These are phyloP conservation scores for Pholiota microspora DNA, from an alignment of 768 basidiomycete species.

Conservation along the genomic window DNA sequence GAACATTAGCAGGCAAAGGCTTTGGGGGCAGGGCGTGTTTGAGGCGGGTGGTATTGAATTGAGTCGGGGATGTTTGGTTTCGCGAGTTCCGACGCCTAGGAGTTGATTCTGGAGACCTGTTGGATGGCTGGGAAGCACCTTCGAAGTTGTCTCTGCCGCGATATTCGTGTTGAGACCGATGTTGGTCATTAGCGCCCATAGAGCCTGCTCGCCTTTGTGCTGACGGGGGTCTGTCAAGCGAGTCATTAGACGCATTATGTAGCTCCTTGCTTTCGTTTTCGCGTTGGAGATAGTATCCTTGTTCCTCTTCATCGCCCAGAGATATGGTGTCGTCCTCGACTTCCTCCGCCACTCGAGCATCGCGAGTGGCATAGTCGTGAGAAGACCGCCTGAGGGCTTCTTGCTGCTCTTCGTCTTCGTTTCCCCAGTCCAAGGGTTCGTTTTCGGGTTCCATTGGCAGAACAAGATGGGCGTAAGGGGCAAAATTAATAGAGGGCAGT, in stretches of 20 bases:
- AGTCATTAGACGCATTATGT: conserved; percentile 4
- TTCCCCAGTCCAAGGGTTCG: conserved; percentile 70
- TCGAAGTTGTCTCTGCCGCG: conserved; percentile 7
- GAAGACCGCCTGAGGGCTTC: conserved; percentile 20
- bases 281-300: conserved; percentile 38
- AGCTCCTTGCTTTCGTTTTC: conserved; percentile 9
- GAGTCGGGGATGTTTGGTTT: conserved; percentile 20
- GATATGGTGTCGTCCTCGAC: conserved; percentile 63
- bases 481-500: conserved; percentile 6
- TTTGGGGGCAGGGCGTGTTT: conserved; percentile 72
- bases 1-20: conserved; percentile 49
- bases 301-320: conserved; percentile 70
- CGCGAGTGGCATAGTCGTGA: conserved; percentile 16
- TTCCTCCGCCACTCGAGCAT: conserved; percentile 40
- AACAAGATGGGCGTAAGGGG: conserved; percentile 1
- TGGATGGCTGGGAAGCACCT: not conserved
- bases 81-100: conserved; percentile 13
- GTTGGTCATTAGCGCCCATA: conserved; percentile 18
- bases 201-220: conserved; percentile 10
- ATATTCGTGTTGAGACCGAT: conserved; percentile 6
- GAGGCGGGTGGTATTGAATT: conserved; percentile 35
- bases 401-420: conserved; percentile 42
- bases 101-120: conserved; percentile 9
- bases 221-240: conserved; percentile 9
- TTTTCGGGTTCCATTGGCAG: conserved; percentile 60